Conservation (phyloP, 176 grass and related monocot genomes). For the sorghum (Sorghum bicolor) region DNA sequence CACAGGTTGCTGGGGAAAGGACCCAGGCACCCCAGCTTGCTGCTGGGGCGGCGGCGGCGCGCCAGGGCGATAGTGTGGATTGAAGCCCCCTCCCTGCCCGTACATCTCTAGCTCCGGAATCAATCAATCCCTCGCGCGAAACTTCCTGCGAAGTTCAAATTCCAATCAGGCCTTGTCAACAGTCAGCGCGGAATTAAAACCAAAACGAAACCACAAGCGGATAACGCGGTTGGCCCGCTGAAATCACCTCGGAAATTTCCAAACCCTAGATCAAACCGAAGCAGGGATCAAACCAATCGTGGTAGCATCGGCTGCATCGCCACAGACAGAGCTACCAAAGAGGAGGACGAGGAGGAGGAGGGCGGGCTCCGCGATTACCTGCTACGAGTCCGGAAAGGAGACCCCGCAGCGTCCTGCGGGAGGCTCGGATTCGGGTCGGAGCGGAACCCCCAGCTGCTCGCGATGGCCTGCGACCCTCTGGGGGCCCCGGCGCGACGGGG, state of each 20-base stretch:
- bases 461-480: neutral
- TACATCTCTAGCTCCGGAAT: constrained; percentile 49
- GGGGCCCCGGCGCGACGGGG: neutral
- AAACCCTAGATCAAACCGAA: constrained; percentile 40
- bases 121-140: constrained; percentile 1
- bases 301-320: neutral
- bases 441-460: neutral
- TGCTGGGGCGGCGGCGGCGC: constrained; percentile 29
- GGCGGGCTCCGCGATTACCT: constrained; percentile 16
- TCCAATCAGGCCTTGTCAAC: neutral
- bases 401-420: neutral
- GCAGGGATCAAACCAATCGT: neutral
- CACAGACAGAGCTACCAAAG: neutral
- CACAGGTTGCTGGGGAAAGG: constrained; percentile 25
- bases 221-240: neutral
- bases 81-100: constrained; percentile 47
- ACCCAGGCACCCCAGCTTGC: neutral
- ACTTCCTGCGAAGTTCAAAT: constrained; percentile 38
- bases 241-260: neutral
- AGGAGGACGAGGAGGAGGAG: neutral
- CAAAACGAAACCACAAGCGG: neutral
- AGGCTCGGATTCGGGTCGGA: neutral
- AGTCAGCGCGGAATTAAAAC: neutral
- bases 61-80: constrained; percentile 30
- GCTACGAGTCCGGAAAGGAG: neutral